phyloP scores from a whole-genome alignment of 352 stramenopile genomes.

The Phytophthora nicotianae region DNA sequence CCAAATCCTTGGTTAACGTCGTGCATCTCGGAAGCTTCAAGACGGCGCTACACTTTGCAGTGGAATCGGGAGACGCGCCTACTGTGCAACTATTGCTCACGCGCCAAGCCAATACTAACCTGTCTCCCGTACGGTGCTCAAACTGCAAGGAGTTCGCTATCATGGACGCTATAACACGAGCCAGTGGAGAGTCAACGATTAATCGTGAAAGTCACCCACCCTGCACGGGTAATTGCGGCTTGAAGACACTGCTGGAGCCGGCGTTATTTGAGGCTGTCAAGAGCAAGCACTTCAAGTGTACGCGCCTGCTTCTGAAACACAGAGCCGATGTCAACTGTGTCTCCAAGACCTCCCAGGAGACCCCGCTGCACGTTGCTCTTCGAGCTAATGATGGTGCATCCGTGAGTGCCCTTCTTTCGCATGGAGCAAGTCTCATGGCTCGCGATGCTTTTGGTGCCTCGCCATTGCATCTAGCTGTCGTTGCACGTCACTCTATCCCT shows the following conservation, averaged over 20 bases:
- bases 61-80: conserved; percentile 48
- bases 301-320: conserved; percentile 46
- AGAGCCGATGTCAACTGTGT: conserved; percentile 49
- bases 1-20: conserved; percentile 45
- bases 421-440: conserved; percentile 53
- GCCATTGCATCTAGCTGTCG: conserved; percentile 54
- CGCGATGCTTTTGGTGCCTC: conserved; percentile 42
- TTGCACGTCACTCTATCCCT: conserved; percentile 53
- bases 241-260: conserved; percentile 49
- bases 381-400: conserved; percentile 45
- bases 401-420: conserved; percentile 47
- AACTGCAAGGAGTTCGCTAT: conserved; percentile 38
- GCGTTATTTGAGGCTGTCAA: conserved; percentile 49
- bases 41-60: conserved; percentile 63
- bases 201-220: conserved; percentile 7
- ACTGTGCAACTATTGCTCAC: conserved; percentile 45
- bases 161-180: conserved; percentile 19
- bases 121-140: conserved; percentile 54
- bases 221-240: conserved; percentile 44
- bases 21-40: background rate
- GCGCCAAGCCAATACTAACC: conserved; percentile 52
- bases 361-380: conserved; percentile 58
- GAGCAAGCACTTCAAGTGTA: conserved; percentile 38
- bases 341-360: conserved; percentile 41
- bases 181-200: conserved; percentile 7